Base-by-base conservation (phyloP, 768 basidiomycete genomes). In the Mycena kentingensis region DNA sequence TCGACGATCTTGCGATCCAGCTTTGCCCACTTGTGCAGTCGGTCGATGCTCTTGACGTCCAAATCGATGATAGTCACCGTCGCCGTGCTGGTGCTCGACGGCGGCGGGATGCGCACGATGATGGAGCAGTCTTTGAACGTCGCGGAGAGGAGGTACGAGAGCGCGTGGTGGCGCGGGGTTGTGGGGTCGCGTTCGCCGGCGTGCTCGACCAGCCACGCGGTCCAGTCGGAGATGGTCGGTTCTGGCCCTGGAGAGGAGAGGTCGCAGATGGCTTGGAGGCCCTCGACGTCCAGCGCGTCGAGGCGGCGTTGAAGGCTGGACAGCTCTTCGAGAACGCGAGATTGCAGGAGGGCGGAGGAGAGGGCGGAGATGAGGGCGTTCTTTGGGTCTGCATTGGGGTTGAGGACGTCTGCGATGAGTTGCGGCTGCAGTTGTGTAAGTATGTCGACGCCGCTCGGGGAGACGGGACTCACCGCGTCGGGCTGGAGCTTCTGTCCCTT, bases 71-170 rank as follows among this genome's bases (percentile, higher is more conserved):
- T 72, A 26, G 81, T 85, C 24, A 90, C 77, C 22, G 31, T 58
- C 28, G 27, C 49, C 44, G n/a, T 91, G 29, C 93, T 72, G 26
- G 81, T 85, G 22, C 90, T 76, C 22, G 31, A 57, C 28, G 27
- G 48, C 44, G n/a, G 53, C 62, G 18, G 62, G 54, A 44, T 57
- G 60, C 71, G 68, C 48, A 72, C 53, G 54, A 79, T 68, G 41
- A 73, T 63, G 21, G 95, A 97, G 71, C 96, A 99, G 68, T 99
- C 96, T 67, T 99, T 99, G 79, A 99, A 93, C 5, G 90, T 90
- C 22, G 92, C 92, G 4, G 93, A 93, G 46, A 98, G 84, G 19
- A 93, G 73, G 67, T 91, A 91, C 7, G 90, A 86, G 41, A 90
- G 70, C 35, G 85, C 64, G 58, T 87, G 81, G 60, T 88, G 80